Base-by-base conservation (phyloP, 2,329 filamentous ascomycete species). In the Neofusicoccum umdonicola region DNA sequence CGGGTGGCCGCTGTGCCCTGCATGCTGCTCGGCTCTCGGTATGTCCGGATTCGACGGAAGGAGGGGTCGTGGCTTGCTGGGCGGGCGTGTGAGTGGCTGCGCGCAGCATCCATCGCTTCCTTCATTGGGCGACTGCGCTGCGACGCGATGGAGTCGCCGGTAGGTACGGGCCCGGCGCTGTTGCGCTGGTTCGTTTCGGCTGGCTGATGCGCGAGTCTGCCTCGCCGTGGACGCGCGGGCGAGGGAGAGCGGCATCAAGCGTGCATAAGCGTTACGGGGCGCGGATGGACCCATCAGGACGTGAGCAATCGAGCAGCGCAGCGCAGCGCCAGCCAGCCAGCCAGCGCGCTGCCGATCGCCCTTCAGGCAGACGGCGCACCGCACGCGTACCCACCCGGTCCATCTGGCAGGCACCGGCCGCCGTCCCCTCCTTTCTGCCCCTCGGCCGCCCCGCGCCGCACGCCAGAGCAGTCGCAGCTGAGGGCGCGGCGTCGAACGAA, bases 231-330 rank as follows among this genome's bases (percentile, higher is more conserved):
- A 35, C 54, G 54, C 41, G 54, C 41, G 27, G 41, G 41, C 41
- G 54, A 60, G 41, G 41, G 22, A 58, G 54, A 58, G 54, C 54
- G 41, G 54, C 56, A 60, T 60, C 56, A 37, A 35, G 41, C 56
- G 41, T 60, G 56, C 56, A 60, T 60, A 60, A 60, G 56, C 42
- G 50, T 60, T 45, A 60, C 31, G 56, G 56, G 37, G 54, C 54
- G 12, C 37, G 19, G 50, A 39, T 13, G 19, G 50, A 39, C 50
- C 50, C 41, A 35, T 47, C 37, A 31, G 27, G 27, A 31, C 27
- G 27, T 31, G 27, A 31, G 27, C 27, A 31, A 31, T 31, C 27
- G 27, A 7, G 27, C 27, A 31, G 27, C 27, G 27, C 27, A 31
- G 27, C 27, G 27, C 27, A 31, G 4, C 27, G 27, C 27, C 27